A percentile compares a stretch with the other conserved stretches of the same genome.
These are phyloP conservation scores for Sarocladiaceae sp. DNA, from an alignment of 2,329 filamentous ascomycete species.

Conservation along the genomic window DNA sequence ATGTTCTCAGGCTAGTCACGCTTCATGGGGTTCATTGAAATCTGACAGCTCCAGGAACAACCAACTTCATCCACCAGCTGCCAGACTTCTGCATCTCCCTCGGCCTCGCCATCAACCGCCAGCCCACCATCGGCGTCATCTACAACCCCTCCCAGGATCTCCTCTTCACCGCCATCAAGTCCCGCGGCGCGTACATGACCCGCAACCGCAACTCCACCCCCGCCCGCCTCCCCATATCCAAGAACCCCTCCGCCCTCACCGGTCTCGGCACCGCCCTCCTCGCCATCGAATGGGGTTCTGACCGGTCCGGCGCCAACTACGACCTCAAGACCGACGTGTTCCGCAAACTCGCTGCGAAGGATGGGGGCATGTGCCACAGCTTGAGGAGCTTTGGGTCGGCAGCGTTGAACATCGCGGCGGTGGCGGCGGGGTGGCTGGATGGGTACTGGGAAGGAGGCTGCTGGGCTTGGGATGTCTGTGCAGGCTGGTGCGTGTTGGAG, in stretches of 20 bases:
- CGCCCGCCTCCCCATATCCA: constrained; percentile 32
- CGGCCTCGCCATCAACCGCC: constrained; percentile 57
- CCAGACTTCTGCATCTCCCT: constrained; percentile 72
- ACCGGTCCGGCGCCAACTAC: constrained; percentile 64
- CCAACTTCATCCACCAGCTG: constrained; percentile 74
- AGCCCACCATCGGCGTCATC: constrained; percentile 64
- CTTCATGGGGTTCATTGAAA: neutral
- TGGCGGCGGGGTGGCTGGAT: constrained; percentile 66
- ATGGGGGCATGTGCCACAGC: constrained; percentile 71
- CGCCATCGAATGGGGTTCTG: constrained; percentile 67
- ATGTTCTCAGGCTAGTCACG: neutral
- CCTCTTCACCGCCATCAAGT: constrained; percentile 63
- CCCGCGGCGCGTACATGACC: constrained; percentile 57
- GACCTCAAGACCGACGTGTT: constrained; percentile 64
- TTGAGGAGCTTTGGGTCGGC: constrained; percentile 66
- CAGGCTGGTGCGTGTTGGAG: constrained; percentile 68
- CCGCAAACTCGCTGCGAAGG: constrained; percentile 50
- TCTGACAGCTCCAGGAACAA: constrained; percentile 38
- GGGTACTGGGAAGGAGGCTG: constrained; percentile 78
- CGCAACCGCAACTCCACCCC: constrained; percentile 33
- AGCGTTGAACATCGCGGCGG: constrained; percentile 67
- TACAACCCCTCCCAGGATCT: constrained; percentile 71
- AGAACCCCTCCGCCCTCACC: constrained; percentile 50
- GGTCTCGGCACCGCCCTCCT: constrained; percentile 60
- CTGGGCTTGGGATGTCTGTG: constrained; percentile 82